Conservation (phyloP, 2,329 filamentous ascomycete species). For the Parascedosporium putredinis region DNA sequence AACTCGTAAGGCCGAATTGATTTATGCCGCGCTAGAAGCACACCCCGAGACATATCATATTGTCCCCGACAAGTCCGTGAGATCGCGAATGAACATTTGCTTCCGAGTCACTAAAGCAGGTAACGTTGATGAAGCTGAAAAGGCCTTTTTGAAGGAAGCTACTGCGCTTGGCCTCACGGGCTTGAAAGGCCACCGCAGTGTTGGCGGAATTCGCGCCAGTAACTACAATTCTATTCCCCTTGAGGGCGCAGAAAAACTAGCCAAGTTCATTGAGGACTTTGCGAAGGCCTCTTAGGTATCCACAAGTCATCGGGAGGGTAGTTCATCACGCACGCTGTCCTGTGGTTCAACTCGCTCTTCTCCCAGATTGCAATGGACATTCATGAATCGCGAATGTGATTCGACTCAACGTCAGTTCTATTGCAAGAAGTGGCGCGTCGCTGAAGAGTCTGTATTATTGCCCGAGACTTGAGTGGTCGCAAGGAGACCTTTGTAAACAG, state of each 20-base stretch:
- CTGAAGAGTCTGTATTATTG: no score
- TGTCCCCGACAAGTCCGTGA: slow-evolving; percentile 62
- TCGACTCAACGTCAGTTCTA: no score
- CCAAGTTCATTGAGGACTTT: slow-evolving; percentile 48
- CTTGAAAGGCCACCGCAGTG: slow-evolving; percentile 77
- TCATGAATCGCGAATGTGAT: no score
- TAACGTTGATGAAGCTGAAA: slow-evolving; percentile 60
- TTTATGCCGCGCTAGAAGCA: slow-evolving; percentile 70
- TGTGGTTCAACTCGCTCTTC: background rate
- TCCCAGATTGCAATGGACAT: no score
- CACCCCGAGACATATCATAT: slow-evolving; percentile 64
- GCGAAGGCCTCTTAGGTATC: slow-evolving; percentile 19
- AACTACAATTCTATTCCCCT: slow-evolving; percentile 82
- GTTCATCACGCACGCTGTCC: background rate
- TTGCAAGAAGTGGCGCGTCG: no score
- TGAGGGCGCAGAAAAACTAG: slow-evolving; percentile 57
- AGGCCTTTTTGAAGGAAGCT: slow-evolving; percentile 66
- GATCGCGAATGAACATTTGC: slow-evolving; percentile 92
- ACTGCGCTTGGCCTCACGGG: slow-evolving; percentile 61
- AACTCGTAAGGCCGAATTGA: slow-evolving; percentile 60
- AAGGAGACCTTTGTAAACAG: no score
- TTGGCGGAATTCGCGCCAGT: slow-evolving; percentile 75
- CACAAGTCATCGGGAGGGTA: background rate
- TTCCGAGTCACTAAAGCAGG: slow-evolving; percentile 59
- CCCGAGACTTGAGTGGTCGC: no score